Evolutionary conservation across 1,284 basidiomycete species (phyloP), one percentile per base, ranked within the genome.

Genomic region (Bjerkandera adusta): DNA sequence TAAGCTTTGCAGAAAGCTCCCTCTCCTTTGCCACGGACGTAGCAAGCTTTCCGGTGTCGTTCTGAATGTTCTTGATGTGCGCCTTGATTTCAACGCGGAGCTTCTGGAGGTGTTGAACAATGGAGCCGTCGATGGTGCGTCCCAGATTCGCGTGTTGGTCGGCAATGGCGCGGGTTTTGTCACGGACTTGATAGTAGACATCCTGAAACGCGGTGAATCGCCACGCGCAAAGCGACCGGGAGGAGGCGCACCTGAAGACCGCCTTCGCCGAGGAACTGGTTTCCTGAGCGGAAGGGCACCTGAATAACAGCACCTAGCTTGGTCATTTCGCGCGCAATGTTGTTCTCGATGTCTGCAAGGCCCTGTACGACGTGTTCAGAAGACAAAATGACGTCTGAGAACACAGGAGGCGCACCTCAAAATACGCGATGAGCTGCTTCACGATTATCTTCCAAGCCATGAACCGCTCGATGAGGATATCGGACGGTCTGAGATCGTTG

Each of bases 1-100:
- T 90, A 64, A 89, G 73, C 64, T 85, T 89, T 43, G 88, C 85
- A 1, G 93, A 97, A 27, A 91, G 70, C 65, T 97, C 95, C 43
- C 97, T 86, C 69, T 98, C 96, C 62, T 89, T 89, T 2, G 97
- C 95, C 29, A 99, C 97, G 47, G 78, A 81, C 1, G 92, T 89
- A 5, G 96, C 96, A 12, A 99, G 83, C 70, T 94, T 97, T 26
- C 93, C 94, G 0, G 95, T 97, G 66, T 97, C 94, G 59, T 95
- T 96, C 78, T 97, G 93, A n/a, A 97, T 85, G 61, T 97, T 97
- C 89, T 92, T 95, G 65, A 96, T 89, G 71, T 99, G 96, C 2
- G 95, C 95, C 72, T 98, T 98, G 70, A 99, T 94, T 70, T 99
- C 96, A 11, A 83, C 75, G 36, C 89, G 76, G 22, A 99, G 79